These are phyloP conservation scores for Magnaporthiopsis poae DNA, from an alignment of 2,329 filamentous ascomycete species.

Conservation along the genomic window DNA sequence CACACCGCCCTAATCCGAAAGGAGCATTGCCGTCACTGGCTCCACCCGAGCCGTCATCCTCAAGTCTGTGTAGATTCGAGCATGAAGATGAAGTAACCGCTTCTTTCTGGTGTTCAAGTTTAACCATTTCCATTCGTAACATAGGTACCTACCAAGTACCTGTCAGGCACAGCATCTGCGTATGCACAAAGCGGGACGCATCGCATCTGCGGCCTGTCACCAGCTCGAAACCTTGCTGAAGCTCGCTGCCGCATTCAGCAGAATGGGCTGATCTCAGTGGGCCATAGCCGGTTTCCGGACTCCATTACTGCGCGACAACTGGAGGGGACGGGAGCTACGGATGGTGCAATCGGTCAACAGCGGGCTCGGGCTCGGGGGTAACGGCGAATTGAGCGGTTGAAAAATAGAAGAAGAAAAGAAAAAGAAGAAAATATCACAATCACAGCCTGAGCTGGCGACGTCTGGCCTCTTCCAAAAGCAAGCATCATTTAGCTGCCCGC, in stretches of 20 bases:
- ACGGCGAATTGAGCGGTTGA: no score
- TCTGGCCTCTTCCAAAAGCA: no score
- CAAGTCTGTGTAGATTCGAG: neutral
- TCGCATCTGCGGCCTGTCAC: neutral
- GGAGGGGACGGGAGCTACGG: neutral
- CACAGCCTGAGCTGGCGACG: no score
- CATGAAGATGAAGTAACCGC: neutral
- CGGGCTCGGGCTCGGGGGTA: neutral
- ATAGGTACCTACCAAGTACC: neutral
- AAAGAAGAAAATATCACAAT: no score
- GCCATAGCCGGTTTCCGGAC: neutral
- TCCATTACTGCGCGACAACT: neutral
- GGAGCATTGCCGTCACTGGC: neutral
- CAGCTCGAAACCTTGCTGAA: neutral
- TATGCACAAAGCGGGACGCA: neutral
- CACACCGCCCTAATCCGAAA: neutral
- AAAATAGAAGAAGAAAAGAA: no score
- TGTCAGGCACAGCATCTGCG: no score
- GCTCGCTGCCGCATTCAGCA: neutral
- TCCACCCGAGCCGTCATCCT: neutral
- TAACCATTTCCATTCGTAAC: no score
- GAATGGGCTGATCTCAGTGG: conserved; percentile 2
- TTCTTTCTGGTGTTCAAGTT: neutral
- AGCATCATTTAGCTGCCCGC: no score
- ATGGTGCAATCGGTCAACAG: neutral